Base-by-base conservation (phyloP, 2,329 filamentous ascomycete species). In the Xylaria sp. region DNA sequence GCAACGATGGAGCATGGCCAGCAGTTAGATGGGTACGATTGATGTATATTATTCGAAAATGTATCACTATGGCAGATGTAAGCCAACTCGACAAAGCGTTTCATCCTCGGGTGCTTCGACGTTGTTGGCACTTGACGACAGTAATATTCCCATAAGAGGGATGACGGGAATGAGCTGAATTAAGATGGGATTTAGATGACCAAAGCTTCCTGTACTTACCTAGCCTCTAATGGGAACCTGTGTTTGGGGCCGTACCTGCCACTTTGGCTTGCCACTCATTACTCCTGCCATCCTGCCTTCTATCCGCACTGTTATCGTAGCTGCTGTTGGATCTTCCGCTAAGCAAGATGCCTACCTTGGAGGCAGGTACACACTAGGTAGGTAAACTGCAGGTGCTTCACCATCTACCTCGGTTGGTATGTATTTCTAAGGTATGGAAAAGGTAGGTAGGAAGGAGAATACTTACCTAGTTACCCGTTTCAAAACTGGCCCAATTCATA, bases 1-100 rank as follows among this genome's bases (percentile, higher is more conserved):
- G 31, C 55, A 20, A 49, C 9, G 31, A 39, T 50, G 60, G 1
- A 25, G 44, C 60, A 67, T 67, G 38, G 15, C 47, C 22, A 5
- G 22, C 9, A n/a, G 31, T 29, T 20, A 29, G 22, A 7, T 6
- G 11, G 20, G 13, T 22, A 39, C 2, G 20, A 22, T 17, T 27
- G 22, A 42, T 31, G 25, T 31, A 50, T 44, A 15, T 20, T 13
- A 38, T 47, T 20, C 13, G 25, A 13, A 54, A 29, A 33, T 25
- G 17, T 45, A 6, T 39, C 15, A 49, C 17, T 7, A 22, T n/a
- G 3, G 9, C 25, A 49, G 20, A 42, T 15, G 31, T 3, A 53
- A 38, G 38, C 3, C 33, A 45, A 20, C 33, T 49, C 9, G 22
- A 6, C 17, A 7, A 29, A 29, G 17, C 2, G 22, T 27, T 45